Conservation (phyloP, 2,329 filamentous ascomycete species). For the Zymoseptoria ardabiliae region DNA sequence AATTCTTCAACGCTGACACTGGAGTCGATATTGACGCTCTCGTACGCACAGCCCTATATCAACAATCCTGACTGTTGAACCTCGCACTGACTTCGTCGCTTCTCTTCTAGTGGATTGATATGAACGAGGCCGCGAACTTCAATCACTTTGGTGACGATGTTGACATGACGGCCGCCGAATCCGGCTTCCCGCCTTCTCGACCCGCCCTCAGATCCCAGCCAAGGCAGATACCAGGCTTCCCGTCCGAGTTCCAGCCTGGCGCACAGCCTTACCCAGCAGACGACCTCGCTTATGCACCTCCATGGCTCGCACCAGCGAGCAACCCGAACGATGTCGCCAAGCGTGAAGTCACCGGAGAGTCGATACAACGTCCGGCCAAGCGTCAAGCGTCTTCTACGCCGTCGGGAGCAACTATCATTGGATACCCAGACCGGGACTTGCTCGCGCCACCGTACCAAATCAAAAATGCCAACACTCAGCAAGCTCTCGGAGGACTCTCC, state of each 20-base stretch:
- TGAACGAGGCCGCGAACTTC: conserved; percentile 51
- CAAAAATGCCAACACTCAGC: conserved; percentile 42
- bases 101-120: conserved; percentile 49
- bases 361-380: conserved; percentile 1
- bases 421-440: conserved; percentile 39
- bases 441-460: conserved; percentile 60
- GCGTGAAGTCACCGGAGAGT: background rate
- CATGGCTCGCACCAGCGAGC: conserved; percentile 33
- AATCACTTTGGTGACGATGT: conserved; percentile 33
- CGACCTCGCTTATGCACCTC: conserved; percentile 21
- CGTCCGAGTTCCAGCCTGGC: conserved; percentile 56
- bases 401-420: conserved; percentile 9
- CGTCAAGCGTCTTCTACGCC: conserved; percentile 10
- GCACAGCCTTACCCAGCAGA: conserved; percentile 17
- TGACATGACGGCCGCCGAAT: conserved; percentile 30
- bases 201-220: conserved; percentile 54
- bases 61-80: background rate
- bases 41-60: conserved; percentile 52
- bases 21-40: conserved; percentile 70
- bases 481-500: conserved; percentile 37
- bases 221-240: conserved; percentile 60
- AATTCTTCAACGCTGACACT: conserved; percentile 54
- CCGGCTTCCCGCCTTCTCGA: conserved; percentile 52
- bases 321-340: conserved; percentile 11
- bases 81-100: background rate